These are phyloP conservation scores for Tricharina praecox DNA, from an alignment of 495 filamentous ascomycete genomes.

Conservation along the genomic window DNA sequence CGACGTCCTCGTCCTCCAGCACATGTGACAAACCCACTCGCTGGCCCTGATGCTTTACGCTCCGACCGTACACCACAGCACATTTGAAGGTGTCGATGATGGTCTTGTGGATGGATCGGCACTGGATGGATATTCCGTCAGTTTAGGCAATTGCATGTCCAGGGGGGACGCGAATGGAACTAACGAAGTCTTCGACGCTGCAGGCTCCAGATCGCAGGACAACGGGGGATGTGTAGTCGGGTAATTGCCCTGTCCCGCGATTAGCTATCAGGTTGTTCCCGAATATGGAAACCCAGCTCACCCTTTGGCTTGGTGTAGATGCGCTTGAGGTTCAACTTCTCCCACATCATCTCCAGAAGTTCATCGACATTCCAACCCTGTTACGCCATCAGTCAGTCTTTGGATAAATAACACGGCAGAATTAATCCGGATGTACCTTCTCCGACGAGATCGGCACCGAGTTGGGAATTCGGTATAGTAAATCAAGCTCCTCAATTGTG, in stretches of 20 bases:
- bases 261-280: no score
- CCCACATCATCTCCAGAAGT: constrained; percentile 94
- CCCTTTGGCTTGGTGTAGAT: constrained; percentile 99
- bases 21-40: constrained; percentile 82
- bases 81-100: constrained; percentile 93
- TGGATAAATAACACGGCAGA: neutral
- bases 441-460: constrained; percentile 93
- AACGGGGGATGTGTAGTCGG: constrained; percentile 83
- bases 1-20: constrained; percentile 92
- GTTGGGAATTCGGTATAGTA: constrained; percentile 86
- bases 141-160: constrained; percentile 10
- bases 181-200: constrained; percentile 92
- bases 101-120: constrained; percentile 87
- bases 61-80: constrained; percentile 91
- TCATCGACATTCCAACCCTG: constrained; percentile 98
- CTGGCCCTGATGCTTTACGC: constrained; percentile 97
- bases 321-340: constrained; percentile 74
- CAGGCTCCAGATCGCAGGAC: constrained; percentile 66
- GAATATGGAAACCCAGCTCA: no score
- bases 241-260: constrained; percentile 35
- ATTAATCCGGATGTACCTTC: constrained; percentile 21
- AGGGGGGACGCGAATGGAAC: constrained; percentile 28
- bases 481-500: constrained; percentile 88
- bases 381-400: neutral
- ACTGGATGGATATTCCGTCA: constrained; percentile 50